Conservation (phyloP, 73 alveolate genomes). For the Blepharisma stoltei region DNA sequence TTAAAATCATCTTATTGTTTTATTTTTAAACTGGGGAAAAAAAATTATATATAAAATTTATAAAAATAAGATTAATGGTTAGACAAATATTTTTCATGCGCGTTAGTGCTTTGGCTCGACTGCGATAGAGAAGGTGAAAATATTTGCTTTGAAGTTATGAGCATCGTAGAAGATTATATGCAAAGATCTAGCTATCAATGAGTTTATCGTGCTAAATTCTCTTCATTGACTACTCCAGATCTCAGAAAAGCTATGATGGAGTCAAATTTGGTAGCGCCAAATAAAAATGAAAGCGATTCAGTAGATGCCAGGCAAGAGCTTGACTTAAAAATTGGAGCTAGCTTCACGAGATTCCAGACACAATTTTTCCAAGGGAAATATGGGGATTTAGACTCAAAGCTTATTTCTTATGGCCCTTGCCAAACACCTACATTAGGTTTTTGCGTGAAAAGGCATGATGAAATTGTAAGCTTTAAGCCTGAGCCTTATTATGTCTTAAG, state of each 20-base stretch:
- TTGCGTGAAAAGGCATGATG: slow-evolving; percentile 97
- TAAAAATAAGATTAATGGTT: too few species aligned
- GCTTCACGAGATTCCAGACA: slow-evolving; percentile 97
- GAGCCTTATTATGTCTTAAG: slow-evolving; percentile 82
- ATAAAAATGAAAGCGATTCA: slow-evolving; percentile 80
- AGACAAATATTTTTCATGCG: too few species aligned
- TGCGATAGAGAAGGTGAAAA: slow-evolving; percentile 99
- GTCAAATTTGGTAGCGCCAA: slow-evolving; percentile 74
- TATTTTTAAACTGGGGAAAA: too few species aligned
- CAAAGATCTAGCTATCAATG: slow-evolving; percentile 41
- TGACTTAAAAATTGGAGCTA: slow-evolving; percentile 98
- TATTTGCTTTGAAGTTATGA: slow-evolving; percentile 98
- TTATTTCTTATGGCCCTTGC: slow-evolving; percentile 99
- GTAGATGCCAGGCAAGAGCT: slow-evolving; percentile 97
- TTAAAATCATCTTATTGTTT: too few species aligned
- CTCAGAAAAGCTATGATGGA: slow-evolving; percentile 71
- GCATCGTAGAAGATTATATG: slow-evolving; percentile 51
- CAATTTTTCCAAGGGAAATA: slow-evolving; percentile 79
- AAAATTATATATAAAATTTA: too few species aligned
- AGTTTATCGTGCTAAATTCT: slow-evolving; percentile 90
- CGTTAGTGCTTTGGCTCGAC: slow-evolving; percentile 99
- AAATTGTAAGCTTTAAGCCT: slow-evolving; percentile 92
- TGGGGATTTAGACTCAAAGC: slow-evolving; percentile 62
- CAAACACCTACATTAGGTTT: slow-evolving; percentile 99
- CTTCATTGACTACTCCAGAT: slow-evolving; percentile 87